Conservation (phyloP, 192 early-diverging fungal genomes). For the Spinellus fusiger region DNA sequence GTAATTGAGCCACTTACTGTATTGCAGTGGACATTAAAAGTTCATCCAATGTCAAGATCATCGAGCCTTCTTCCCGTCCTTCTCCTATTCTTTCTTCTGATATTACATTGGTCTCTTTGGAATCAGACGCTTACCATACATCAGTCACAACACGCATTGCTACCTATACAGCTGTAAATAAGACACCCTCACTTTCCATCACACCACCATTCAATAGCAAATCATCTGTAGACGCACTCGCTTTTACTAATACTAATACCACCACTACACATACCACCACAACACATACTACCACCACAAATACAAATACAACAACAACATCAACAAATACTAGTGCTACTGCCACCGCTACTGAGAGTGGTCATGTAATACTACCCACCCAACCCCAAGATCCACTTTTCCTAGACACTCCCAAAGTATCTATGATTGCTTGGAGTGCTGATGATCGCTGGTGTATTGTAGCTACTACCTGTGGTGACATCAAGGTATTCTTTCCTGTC, state of each 20-base stretch:
- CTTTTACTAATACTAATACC: background rate
- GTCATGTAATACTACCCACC: background rate
- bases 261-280: background rate
- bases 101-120: background rate
- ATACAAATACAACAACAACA: background rate
- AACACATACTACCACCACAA: background rate
- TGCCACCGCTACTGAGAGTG: background rate
- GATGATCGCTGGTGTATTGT: slow-evolving; percentile 65
- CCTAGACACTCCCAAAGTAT: slow-evolving; percentile 29
- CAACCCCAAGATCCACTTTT: background rate
- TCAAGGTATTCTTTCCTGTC: slow-evolving; percentile 59
- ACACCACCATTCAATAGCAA: background rate
- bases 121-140: background rate
- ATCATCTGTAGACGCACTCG: background rate
- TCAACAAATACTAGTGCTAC: background rate
- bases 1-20: background rate
- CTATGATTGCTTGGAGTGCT: slow-evolving; percentile 66
- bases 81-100: background rate
- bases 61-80: background rate
- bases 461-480: slow-evolving; percentile 60
- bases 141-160: too few species aligned
- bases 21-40: slow-evolving; percentile 20
- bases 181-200: too few species aligned
- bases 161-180: too few species aligned
- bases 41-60: background rate